These are phyloP conservation scores for Coemansia sp. DNA, from an alignment of 371 early-diverging fungal genomes.

Conservation along the genomic window DNA sequence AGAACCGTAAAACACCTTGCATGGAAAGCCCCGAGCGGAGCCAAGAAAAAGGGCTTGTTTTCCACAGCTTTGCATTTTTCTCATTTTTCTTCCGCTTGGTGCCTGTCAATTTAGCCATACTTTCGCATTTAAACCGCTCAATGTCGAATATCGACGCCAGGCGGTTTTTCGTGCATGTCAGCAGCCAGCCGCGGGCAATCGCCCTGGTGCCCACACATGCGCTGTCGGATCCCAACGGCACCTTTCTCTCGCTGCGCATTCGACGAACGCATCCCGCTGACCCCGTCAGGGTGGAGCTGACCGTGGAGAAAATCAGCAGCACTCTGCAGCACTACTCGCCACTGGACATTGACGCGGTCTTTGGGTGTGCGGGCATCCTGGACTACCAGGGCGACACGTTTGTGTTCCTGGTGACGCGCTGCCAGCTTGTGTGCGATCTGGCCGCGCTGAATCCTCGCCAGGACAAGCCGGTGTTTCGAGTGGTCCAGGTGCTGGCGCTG, in stretches of 20 bases:
- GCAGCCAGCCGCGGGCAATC: slow-evolving; percentile 41
- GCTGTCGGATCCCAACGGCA: slow-evolving; percentile 25
- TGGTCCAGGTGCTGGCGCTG: slow-evolving; percentile 31
- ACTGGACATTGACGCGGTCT: slow-evolving; percentile 43
- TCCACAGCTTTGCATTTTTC: background rate
- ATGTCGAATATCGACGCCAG: slow-evolving; percentile 29
- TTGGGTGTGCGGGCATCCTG: slow-evolving; percentile 44
- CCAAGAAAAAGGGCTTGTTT: background rate
- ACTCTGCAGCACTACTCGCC: slow-evolving; percentile 34
- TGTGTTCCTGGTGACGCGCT: slow-evolving; percentile 35
- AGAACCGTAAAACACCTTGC: no score
- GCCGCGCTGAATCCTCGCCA: slow-evolving; percentile 8
- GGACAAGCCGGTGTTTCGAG: slow-evolving; percentile 23
- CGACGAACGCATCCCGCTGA: background rate
- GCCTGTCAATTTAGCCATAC: no score
- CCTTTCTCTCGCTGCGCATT: slow-evolving; percentile 25
- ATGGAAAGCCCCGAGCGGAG: no score
- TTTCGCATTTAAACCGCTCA: background rate
- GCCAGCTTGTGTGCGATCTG: slow-evolving; percentile 37
- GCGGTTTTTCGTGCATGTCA: slow-evolving; percentile 49
- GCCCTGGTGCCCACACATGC: slow-evolving; percentile 47
- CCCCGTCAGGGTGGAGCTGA: slow-evolving; percentile 17
- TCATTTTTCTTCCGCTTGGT: background rate
- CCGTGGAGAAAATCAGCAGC: slow-evolving; percentile 12
- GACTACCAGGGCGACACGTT: slow-evolving; percentile 49